A percentile compares a stretch with the other conserved stretches of the same genome.
phyloP scores from a whole-genome alignment of 73 alveolate species.

The Stentor roeselii region DNA sequence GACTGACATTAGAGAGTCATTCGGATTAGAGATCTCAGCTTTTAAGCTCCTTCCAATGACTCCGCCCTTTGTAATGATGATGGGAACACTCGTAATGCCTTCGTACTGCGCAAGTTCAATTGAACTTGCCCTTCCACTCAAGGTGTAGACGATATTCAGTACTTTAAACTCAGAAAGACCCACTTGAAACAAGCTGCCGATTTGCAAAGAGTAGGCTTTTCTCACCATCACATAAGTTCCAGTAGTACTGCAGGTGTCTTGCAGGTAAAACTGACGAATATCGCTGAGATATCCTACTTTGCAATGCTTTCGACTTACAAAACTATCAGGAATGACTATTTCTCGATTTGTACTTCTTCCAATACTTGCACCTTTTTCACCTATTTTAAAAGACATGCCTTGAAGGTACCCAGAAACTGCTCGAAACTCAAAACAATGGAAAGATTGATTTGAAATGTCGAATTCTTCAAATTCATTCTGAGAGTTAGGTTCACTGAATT shows the following conservation, averaged over 20 bases:
- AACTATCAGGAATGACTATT: slow-evolving; percentile 64
- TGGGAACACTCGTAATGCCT: slow-evolving; percentile 57
- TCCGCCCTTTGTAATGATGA: slow-evolving; percentile 45
- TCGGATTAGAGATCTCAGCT: slow-evolving; percentile 50
- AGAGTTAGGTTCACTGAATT: too few species aligned
- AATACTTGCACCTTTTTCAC: slow-evolving; percentile 10
- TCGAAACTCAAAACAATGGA: too few species aligned
- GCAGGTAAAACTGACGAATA: not conserved
- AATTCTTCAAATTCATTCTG: too few species aligned
- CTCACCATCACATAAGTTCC: slow-evolving; percentile 68
- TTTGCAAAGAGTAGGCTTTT: slow-evolving; percentile 36
- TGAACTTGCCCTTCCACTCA: slow-evolving; percentile 40
- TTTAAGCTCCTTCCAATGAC: slow-evolving; percentile 61
- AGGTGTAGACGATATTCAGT: not conserved
- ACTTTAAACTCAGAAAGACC: slow-evolving; percentile 68
- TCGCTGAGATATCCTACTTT: slow-evolving; percentile 27
- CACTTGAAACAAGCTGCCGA: slow-evolving; percentile 63
- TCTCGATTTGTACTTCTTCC: too few species aligned
- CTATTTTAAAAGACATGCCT: not conserved
- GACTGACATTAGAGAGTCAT: slow-evolving; percentile 61
- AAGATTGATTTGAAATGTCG: too few species aligned
- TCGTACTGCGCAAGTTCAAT: slow-evolving; percentile 56
- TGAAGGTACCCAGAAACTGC: slow-evolving; percentile 13
- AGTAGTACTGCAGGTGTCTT: slow-evolving; percentile 63
- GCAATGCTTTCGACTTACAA: slow-evolving; percentile 64